Base-by-base conservation (phyloP, 805 yeast genomes). In the Lachancea sp. region DNA sequence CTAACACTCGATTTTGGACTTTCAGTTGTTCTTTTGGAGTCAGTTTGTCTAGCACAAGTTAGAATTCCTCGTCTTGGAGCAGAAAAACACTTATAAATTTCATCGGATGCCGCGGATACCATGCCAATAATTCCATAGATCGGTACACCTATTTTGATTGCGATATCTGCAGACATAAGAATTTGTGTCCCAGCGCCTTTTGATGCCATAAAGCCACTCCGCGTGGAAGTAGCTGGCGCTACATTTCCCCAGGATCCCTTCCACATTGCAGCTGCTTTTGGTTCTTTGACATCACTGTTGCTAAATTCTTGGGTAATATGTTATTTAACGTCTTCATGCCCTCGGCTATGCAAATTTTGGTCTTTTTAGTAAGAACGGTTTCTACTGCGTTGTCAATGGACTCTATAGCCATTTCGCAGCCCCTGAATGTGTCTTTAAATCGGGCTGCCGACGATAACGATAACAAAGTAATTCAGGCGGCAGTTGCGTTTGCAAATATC, bases 401-500 rank as follows among this genome's bases (percentile, higher is more conserved):
- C 69, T 86, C 95, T 36, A 86, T 75, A 28, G 95, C 88, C 46
- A 95, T 86, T 35, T 95, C 95, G 69, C 96, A 86, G 20, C 95
- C 96, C 63, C 89, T 95, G 36, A 86, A 95, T 20, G 96, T 95
- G 23, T 95, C 86, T 72, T 83, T 84, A 60, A 83, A 81, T 35
- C 95, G 96, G 59, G 95, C 96, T 43, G 92, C 80, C 3, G 95
- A 78, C 8, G 94, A 83, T 41, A 86, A 67, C 55, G 86, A 68
- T 69, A 86, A 71, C 96, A 86, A 86, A 60, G 86, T 86, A 45
- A 86, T 89, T 95, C 96, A 86, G 41, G 96, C 96, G 46, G 89
- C 70, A 88, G 84, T 84, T 33, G 92, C 85, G 70, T 86, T 86
- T 69, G 86, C 82, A 67, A 86, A 86, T 36, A 95, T 84, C 66